Conservation (phyloP, 2,329 filamentous ascomycete genomes). For the Diplocarpon rosae region DNA sequence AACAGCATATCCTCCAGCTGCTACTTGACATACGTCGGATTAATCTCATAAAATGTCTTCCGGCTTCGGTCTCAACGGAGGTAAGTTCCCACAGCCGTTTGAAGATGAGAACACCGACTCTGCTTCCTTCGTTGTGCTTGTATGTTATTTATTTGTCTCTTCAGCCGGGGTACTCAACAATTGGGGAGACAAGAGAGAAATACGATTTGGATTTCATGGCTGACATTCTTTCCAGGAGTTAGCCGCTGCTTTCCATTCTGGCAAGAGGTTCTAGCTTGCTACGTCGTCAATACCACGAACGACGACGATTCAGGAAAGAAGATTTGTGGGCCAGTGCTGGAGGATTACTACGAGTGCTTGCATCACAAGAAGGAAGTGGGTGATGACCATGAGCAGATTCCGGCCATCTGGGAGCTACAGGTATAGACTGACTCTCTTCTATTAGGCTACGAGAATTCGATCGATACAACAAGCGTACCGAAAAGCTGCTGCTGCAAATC, state of each 20-base stretch:
- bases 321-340: slow-evolving; percentile 74
- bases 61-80: slow-evolving; percentile 71
- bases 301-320: slow-evolving; percentile 73
- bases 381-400: not conserved
- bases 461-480: slow-evolving; percentile 77
- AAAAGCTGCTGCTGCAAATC: slow-evolving; percentile 62
- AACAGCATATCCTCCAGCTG: slow-evolving; percentile 10
- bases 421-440: not conserved
- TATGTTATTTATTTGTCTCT: too few species aligned
- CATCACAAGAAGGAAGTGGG: slow-evolving; percentile 98
- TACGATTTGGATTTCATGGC: slow-evolving; percentile 12
- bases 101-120: too few species aligned
- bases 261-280: slow-evolving; percentile 98
- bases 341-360: slow-evolving; percentile 98
- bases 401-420: not conserved
- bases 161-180: too few species aligned
- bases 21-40: slow-evolving; percentile 11
- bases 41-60: slow-evolving; percentile 52
- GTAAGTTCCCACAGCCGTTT: slow-evolving; percentile 35
- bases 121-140: too few species aligned
- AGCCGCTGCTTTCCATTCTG: slow-evolving; percentile 96
- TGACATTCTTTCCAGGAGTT: slow-evolving; percentile 18
- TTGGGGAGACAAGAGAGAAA: too few species aligned
- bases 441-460: slow-evolving; percentile 59
- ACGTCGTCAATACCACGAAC: slow-evolving; percentile 80